Base-by-base conservation (phyloP, 495 filamentous ascomycete species). In the Amniculicola lignicola region DNA sequence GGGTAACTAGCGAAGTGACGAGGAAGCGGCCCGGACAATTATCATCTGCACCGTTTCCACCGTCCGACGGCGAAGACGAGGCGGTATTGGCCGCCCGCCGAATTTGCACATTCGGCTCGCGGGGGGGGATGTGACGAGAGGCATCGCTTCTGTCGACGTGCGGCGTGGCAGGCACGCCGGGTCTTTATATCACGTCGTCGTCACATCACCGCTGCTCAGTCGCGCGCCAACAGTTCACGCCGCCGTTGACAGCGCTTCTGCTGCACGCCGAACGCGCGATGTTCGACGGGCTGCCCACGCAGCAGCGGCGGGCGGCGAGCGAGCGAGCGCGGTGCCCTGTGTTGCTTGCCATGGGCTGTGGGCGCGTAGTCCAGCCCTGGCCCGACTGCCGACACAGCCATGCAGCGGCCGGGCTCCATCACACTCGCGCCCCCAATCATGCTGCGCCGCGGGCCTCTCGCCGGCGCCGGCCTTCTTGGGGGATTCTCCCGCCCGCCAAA, bases 331-430 rank as follows among this genome's bases (percentile, higher is more conserved):
- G n/a, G n/a, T n/a, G n/a, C n/a, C n/a, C n/a, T n/a, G n/a, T n/a
- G n/a, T n/a, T n/a, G n/a, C n/a, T n/a, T n/a, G n/a, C n/a, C n/a
- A n/a, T n/a, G n/a, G n/a, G n/a, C n/a, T n/a, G n/a, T 53, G 48
- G 49, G 56, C 56, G 56, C 56, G 52, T 59, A 59, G 9, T 10
- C 14, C 40, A 22, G 48, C 31, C 36, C 49, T 33, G 44, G 43
- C 10, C 27, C 28, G 33, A 38, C 44, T 45, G 45, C 52, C 51
- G 51, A 51, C 18, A 2, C 31, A 25, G 25, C 14, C 18, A 29
- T 51, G 49, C 40, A 43, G 29, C 33, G 36, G 31, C 24, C n/a
- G n/a, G n/a, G n/a, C n/a, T n/a, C n/a, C 41, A 24, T 59, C 56
- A 53, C 56, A 54, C 48, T 33, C 9, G 25, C 19, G 16, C 15